phyloP scores from a whole-genome alignment of 108 stramenopile species.

The Aurantiochytrium sp. region DNA sequence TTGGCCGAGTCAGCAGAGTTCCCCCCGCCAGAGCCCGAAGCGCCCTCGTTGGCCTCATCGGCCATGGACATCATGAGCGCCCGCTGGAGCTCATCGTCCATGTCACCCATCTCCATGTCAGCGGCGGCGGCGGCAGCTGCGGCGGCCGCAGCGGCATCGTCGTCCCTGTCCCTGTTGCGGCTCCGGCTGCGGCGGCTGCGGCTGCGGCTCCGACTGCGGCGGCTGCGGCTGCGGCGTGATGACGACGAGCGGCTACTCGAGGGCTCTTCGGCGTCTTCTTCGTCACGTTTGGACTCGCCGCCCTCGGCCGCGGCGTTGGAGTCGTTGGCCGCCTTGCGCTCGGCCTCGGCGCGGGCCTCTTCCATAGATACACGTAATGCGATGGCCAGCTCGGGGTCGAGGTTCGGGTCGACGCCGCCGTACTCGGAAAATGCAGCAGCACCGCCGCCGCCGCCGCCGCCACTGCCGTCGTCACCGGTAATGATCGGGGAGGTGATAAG shows the following conservation, averaged over 20 bases:
- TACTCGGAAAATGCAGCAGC: conserved; percentile 73
- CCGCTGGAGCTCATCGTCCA: conserved; percentile 75
- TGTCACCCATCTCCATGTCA: conserved; percentile 45
- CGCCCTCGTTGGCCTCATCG: conserved; percentile 77
- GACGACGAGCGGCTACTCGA: background rate
- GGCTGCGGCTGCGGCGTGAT: conserved; percentile 48
- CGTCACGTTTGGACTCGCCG: background rate
- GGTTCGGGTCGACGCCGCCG: conserved; percentile 90
- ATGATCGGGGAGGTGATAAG: conserved; percentile 77
- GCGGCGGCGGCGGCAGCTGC: conserved; percentile 47
- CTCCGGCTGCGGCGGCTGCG: conserved; percentile 30
- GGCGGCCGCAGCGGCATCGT: conserved; percentile 53
- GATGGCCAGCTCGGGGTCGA: conserved; percentile 98
- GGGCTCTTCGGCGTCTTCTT: no score
- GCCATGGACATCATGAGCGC: conserved; percentile 96
- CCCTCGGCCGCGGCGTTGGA: conserved; percentile 47
- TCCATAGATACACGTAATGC: conserved; percentile 93
- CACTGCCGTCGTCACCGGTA: conserved; percentile 65
- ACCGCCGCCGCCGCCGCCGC: conserved; percentile 59
- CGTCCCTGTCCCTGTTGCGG: background rate
- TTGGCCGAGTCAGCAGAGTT: conserved; percentile 54
- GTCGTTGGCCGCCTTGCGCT: conserved; percentile 23
- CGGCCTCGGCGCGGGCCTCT: conserved; percentile 81
- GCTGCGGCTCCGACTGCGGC: conserved; percentile 44
- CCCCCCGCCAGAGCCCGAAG: conserved; percentile 60